These are phyloP conservation scores for Liriodendron chinense DNA, from an alignment of 164 flowering plant species.

Conservation along the genomic window DNA sequence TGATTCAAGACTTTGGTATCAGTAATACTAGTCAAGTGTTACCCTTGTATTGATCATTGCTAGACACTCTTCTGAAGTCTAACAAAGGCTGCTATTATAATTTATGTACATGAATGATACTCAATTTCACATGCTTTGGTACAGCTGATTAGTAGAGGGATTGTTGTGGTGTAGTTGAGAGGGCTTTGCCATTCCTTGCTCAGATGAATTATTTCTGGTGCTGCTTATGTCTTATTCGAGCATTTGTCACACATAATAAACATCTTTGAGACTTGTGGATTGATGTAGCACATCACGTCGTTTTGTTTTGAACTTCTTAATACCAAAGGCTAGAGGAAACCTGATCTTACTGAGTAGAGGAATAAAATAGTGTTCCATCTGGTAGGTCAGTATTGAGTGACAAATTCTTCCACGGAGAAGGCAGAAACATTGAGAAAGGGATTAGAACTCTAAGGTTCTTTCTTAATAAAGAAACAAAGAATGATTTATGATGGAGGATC, in stretches of 20 bases:
- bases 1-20: not conserved
- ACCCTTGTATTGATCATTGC: not conserved
- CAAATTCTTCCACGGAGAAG: not conserved
- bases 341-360: not conserved
- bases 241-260: too few species aligned
- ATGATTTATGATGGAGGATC: not conserved
- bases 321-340: not conserved
- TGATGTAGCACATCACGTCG: too few species aligned
- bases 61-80: not conserved
- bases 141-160: not conserved
- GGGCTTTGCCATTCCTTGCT: too few species aligned
- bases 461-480: too few species aligned
- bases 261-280: too few species aligned
- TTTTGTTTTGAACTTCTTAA: too few species aligned
- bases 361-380: not conserved
- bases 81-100: not conserved
- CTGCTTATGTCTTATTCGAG: too few species aligned
- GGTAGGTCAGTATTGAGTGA: not conserved
- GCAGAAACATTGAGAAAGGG: not conserved
- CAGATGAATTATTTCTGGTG: too few species aligned
- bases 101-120: not conserved
- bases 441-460: not conserved
- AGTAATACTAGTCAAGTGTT: not conserved
- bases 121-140: not conserved
- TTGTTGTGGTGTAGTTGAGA: not conserved